Base-by-base conservation (phyloP, 805 yeast species). In the Lachancea mirantina region DNA sequence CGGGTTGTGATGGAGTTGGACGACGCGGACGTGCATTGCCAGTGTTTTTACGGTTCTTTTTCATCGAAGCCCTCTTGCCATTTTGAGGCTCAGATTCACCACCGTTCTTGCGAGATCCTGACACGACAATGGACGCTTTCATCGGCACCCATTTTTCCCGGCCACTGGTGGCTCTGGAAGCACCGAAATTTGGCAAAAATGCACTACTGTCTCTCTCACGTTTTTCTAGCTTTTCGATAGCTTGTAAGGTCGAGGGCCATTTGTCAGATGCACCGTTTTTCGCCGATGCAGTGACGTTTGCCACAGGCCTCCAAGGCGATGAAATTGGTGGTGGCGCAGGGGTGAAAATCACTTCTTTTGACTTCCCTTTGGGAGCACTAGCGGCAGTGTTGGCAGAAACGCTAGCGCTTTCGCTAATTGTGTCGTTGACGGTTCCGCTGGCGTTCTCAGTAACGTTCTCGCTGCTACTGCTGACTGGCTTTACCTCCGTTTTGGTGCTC, bases 131-230 rank as follows among this genome's bases (percentile, higher is more conserved):
- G 25, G 72, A 59, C 17, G 75, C 82, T 45, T 74, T 68, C 52
- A 71, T 74, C n/a, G 84, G 84, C 23, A 77, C 70, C 84, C 84
- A 78, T 52, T 79, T 81, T 47, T 74, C 80, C 47, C 72, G 75
- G 35, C 76, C 76, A 10, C 58, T 57, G 28, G 38, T 20, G 9
- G 41, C 30, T 7, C 29, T 11, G 9, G 29, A 14, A 14, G 20
- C 20, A n/a, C n/a, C n/a, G n/a, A n/a, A n/a, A n/a, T n/a, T n/a
- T n/a, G n/a, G n/a, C n/a, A n/a, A n/a, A n/a, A n/a, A n/a, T n/a
- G n/a, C n/a, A n/a, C n/a, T n/a, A 32, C 18, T 10, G 15, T 20
- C 23, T 23, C 20, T 23, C 19, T 23, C 22, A 9, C 26, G 27
- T 31, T 16, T 30, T 19, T 32, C 39, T 42, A 37, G 38, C 33